Evolutionary conservation across 768 basidiomycete species (phyloP).

Genomic region (Clavulina sp.): DNA sequence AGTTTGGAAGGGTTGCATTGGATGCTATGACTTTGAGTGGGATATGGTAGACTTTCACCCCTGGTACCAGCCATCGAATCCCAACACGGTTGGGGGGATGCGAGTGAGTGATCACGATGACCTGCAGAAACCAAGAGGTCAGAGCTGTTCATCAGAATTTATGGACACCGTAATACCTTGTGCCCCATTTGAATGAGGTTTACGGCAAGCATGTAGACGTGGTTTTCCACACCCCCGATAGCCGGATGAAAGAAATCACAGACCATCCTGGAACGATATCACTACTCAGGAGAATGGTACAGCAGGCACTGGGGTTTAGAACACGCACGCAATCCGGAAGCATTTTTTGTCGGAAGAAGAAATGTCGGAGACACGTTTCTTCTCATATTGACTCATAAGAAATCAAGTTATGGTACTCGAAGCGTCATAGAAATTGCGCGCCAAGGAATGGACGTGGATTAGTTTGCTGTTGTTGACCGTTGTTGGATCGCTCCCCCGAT

Average conservation of each 20-base stretch:
- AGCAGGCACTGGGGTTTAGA: no score
- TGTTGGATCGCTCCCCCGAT: no score
- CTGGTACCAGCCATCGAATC: constrained; percentile 72
- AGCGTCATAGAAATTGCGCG: no score
- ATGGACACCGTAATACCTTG: constrained; percentile 34
- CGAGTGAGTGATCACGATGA: constrained; percentile 88
- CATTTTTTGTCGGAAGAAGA: no score
- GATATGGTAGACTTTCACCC: constrained; percentile 86
- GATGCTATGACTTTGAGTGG: constrained; percentile 80
- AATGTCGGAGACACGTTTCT: no score
- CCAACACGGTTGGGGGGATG: constrained; percentile 76
- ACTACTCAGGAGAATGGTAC: no score
- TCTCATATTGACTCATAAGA: no score
- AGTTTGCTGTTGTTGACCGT: no score
- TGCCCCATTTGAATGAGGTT: constrained; percentile 71
- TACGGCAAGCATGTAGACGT: constrained; percentile 83
- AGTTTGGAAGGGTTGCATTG: constrained; percentile 87
- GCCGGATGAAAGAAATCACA: constrained; percentile 92
- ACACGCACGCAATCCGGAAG: no score
- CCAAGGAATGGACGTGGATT: no score
- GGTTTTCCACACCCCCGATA: constrained; percentile 91
- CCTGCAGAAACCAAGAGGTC: constrained; percentile 31
- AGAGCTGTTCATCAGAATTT: background rate
- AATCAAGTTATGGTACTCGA: no score
- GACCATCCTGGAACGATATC: constrained; percentile 79